A percentile compares a stretch with the other conserved stretches of the same genome.
Conservation (phyloP, 371 early-diverging fungal genomes). For the Gilbertella persicaria region DNA sequence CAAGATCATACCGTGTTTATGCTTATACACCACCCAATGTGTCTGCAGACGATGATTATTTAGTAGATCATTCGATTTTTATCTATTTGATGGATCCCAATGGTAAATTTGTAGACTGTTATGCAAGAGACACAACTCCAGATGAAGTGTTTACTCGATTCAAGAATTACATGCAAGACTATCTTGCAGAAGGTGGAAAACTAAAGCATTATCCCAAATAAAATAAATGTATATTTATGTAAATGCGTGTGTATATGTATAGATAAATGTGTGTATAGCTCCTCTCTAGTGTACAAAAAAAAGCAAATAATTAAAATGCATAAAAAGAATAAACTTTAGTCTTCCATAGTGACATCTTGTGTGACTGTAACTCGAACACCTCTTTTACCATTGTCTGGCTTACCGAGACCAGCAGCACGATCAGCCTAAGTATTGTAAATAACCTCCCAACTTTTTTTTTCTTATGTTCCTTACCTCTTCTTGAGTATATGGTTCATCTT, state of each 20-base stretch:
- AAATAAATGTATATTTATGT: conserved; percentile 8
- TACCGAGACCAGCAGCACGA: conserved; percentile 49
- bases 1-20: conserved; percentile 90
- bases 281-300: conserved; percentile 2
- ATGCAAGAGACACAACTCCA: conserved; percentile 72
- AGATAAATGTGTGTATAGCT: not conserved
- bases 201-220: conserved; percentile 10
- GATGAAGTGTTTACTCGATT: conserved; percentile 58
- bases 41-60: conserved; percentile 78
- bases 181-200: conserved; percentile 38
- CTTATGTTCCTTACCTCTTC: conserved; percentile 77
- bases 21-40: conserved; percentile 80
- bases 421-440: conserved; percentile 35
- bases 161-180: conserved; percentile 52
- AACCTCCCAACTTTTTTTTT: too few relatives aligned
- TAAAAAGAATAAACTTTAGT: conserved; percentile 12
- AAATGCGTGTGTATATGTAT: not conserved
- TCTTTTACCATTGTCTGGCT: conserved; percentile 47
- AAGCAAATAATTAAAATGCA: conserved; percentile 1
- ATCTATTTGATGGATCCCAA: conserved; percentile 91
- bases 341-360: conserved; percentile 42
- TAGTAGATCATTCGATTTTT: conserved; percentile 96
- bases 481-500: conserved; percentile 86
- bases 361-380: conserved; percentile 33
- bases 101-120: conserved; percentile 85